Evolutionary conservation across 805 yeast genomes (phyloP).

Genomic region (Candida koratica): DNA sequence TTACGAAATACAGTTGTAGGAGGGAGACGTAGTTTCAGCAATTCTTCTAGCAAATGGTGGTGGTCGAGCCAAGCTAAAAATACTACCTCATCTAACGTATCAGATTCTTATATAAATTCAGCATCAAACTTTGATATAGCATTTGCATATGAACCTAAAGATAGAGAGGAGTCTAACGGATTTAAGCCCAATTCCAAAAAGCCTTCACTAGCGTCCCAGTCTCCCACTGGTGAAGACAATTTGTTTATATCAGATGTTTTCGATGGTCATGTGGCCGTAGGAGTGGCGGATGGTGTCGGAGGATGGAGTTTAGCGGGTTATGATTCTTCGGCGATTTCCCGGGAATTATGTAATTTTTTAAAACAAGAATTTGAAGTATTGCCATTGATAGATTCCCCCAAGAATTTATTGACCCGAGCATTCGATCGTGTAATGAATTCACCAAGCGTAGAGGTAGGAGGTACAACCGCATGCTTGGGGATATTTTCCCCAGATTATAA

Average conservation of each 20-base stretch:
- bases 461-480: conserved; percentile 90
- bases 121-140: conserved; percentile 47
- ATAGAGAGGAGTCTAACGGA: conserved; percentile 50
- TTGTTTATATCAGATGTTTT: conserved; percentile 46
- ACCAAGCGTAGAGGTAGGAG: conserved; percentile 77
- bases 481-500: conserved; percentile 54
- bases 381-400: conserved; percentile 29
- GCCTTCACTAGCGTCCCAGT: conserved; percentile 38
- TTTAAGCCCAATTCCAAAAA: conserved; percentile 27
- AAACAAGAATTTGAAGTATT: conserved; percentile 30
- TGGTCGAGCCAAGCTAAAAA: conserved; percentile 16
- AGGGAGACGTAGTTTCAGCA: conserved; percentile 17
- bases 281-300: conserved; percentile 96
- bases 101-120: conserved; percentile 10
- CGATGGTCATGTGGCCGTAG: conserved; percentile 51
- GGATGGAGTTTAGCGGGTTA: conserved; percentile 94
- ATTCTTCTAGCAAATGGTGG: conserved; percentile 16
- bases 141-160: conserved; percentile 73
- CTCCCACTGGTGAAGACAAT: conserved; percentile 74
- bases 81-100: conserved; percentile 11
- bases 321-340: conserved; percentile 82
- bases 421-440: conserved; percentile 50
- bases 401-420: conserved; percentile 50
- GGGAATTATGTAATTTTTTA: conserved; percentile 67
- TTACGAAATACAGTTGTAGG: conserved; percentile 1